Base-by-base conservation (phyloP, 495 filamentous ascomycete species). In the Podospora sp. region DNA sequence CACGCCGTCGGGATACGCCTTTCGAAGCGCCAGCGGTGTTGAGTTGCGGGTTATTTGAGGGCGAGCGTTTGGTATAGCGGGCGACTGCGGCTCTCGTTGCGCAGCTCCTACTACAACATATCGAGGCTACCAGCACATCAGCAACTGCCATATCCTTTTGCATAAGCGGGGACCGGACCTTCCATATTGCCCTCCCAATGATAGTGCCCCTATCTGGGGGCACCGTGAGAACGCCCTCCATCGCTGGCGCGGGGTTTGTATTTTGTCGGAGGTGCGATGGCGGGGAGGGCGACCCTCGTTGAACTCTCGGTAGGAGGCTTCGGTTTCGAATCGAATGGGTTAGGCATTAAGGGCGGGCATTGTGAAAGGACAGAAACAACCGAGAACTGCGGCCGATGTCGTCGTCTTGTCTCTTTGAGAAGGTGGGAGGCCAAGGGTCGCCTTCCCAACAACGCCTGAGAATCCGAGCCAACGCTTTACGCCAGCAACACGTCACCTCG, bases 141-240 rank as follows among this genome's bases (percentile, higher is more conserved):
- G 66, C 40, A 25, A 46, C n/a, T 58, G 52, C 21, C 1, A 11
- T 0, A 6, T 14, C 25, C 51, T 65, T 16, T 16, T 53, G 51
- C 18, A 50, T 4, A 20, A 4, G 12, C n/a, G 24, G 49, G 50
- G 35, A 11, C 60, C 74, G 58, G 66, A 87, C 85, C 85, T 88
- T 88, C 84, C 85, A 88, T 16, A 82, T 62, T 16, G 85, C 79
- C 65, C 81, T 81, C 40, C 84, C 83, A 51, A 88, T 80, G 67
- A 88, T 83, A 52, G 84, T 80, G 36, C 83, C 79, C 70, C 83
- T 77, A 69, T 88, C 85, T 6, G 85, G 85, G 36, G 85, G 85
- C 25, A 82, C 78, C 46, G 82, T 73, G 70, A 88, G 77, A 63
- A 76, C 67, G n/a, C 84, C 86, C 71, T 88, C 86, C 84, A 88